Evolutionary conservation across 1,139 yeast species (phyloP), one percentile per base, ranked within the genome.

Genomic region (Yamadazyma oceani): DNA sequence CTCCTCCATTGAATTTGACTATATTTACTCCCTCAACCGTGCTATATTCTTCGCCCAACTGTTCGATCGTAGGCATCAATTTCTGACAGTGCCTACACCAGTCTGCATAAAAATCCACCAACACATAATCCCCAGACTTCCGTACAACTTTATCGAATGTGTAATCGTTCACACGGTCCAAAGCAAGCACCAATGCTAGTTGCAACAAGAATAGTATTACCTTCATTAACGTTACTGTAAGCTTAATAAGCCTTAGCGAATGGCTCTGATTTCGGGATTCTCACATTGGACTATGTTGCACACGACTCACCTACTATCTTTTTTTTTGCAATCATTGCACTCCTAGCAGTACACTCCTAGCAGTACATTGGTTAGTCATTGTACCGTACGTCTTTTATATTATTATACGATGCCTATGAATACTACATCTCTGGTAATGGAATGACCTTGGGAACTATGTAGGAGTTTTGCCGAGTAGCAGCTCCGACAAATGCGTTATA

Each of bases 51-150:
- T 69, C 72, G 1, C 82, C 81, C 31, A 83, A 66, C 52, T 74
- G 66, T 44, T 81, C 86, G 58, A 78, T 78, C 4, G 71, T 69
- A 7, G 94, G 94, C 55, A 74, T 73, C 55, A 85, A 60, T 38
- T 67, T 72, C 59, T 79, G 78, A 62, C 94, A 85, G 62, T 85
- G 90, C 35, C 85, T 74, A 55, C 95, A 85, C 95, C 94, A 85
- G 38, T 77, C 78, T 26, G 92, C 87, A 51, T 83, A 84, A 54
- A 84, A 83, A 43, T 85, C 86, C 35, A 85, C 85, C 43, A 85
- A 69, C 0, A 87, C 72, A 43, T 75, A 79, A 48, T 82, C 78
- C 7, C 79, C 82, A 1, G 82, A 70, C 14, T 70, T 64, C 36
- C 73, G 57, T 11, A 81, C 83, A 26, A 76, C 58, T 16, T 69